Conservation (phyloP, 306 rosid species). For the Cyamopsis tetragonoloba region DNA sequence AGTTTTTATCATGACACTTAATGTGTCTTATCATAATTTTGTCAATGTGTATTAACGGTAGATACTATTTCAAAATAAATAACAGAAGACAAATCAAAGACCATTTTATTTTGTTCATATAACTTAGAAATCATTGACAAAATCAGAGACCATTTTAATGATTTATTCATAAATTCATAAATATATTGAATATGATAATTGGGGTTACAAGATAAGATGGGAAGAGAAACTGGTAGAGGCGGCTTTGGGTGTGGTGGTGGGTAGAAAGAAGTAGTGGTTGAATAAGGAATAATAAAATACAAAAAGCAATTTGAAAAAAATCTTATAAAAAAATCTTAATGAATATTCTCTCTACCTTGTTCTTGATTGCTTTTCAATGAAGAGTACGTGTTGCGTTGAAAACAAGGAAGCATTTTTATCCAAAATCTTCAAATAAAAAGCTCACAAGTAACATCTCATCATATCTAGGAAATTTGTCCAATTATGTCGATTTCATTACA, state of each 20-base stretch:
- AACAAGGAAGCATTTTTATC: constrained; percentile 42
- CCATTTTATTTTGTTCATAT: too few relatives aligned
- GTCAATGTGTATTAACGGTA: too few relatives aligned
- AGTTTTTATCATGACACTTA: too few relatives aligned
- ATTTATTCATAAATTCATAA: too few relatives aligned
- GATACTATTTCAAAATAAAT: too few relatives aligned
- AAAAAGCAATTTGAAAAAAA: constrained; percentile 21
- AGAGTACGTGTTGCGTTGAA: constrained; percentile 47
- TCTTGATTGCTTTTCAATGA: constrained; percentile 33
- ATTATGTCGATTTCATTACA: neutral
- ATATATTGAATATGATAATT: neutral
- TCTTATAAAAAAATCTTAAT: constrained; percentile 10
- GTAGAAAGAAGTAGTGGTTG: constrained; percentile 21
- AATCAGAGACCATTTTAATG: too few relatives aligned
- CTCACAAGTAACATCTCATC: neutral
- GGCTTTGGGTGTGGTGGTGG: constrained; percentile 20
- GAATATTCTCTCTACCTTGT: constrained; percentile 28
- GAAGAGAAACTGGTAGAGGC: constrained; percentile 8
- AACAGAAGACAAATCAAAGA: too few relatives aligned
- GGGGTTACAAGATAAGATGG: neutral
- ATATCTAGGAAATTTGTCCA: neutral
- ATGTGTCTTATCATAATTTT: too few relatives aligned
- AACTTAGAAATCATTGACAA: too few relatives aligned
- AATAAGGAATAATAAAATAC: constrained; percentile 18
- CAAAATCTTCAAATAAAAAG: neutral